phyloP scores from a whole-genome alignment of 768 basidiomycete species.

The Flagelloscypha sp. region DNA sequence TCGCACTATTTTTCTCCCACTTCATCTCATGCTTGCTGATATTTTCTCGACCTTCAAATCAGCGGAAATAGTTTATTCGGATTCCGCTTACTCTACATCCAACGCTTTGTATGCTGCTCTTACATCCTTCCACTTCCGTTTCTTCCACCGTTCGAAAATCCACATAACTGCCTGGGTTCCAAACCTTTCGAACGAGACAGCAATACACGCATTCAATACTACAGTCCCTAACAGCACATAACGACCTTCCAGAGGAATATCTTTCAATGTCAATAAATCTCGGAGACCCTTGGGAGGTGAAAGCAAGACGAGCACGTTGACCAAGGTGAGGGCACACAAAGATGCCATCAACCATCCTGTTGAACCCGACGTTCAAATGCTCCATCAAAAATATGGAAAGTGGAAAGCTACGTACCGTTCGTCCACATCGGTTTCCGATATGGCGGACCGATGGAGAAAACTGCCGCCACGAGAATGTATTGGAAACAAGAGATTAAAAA shows the following conservation, averaged over 20 bases:
- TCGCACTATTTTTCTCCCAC: too few relatives aligned
- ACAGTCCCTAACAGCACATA: slow-evolving; percentile 61
- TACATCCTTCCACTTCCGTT: slow-evolving; percentile 61
- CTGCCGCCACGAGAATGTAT: slow-evolving; percentile 93
- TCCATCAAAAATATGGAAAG: slow-evolving; percentile 1
- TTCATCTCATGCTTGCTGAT: too few relatives aligned
- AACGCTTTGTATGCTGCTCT: slow-evolving; percentile 84
- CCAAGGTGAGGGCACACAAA: slow-evolving; percentile 53
- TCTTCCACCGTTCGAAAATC: slow-evolving; percentile 44
- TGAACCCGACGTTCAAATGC: slow-evolving; percentile 1
- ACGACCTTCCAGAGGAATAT: slow-evolving; percentile 61
- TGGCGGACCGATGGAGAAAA: slow-evolving; percentile 97
- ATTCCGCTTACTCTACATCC: slow-evolving; percentile 40
- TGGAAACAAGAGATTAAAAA: slow-evolving; percentile 98
- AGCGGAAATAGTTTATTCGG: not conserved
- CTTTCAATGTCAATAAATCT: slow-evolving; percentile 67
- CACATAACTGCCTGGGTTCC: slow-evolving; percentile 48
- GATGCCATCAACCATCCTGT: slow-evolving; percentile 78
- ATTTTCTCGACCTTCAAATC: too few relatives aligned
- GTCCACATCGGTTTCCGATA: slow-evolving; percentile 94
- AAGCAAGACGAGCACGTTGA: slow-evolving; percentile 75
- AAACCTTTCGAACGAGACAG: slow-evolving; percentile 74
- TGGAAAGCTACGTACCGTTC: slow-evolving; percentile 54
- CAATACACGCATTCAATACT: slow-evolving; percentile 59
- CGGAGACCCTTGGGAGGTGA: slow-evolving; percentile 53